Base-by-base conservation (phyloP, 768 basidiomycete genomes). In the Saitozyma podzolica region DNA sequence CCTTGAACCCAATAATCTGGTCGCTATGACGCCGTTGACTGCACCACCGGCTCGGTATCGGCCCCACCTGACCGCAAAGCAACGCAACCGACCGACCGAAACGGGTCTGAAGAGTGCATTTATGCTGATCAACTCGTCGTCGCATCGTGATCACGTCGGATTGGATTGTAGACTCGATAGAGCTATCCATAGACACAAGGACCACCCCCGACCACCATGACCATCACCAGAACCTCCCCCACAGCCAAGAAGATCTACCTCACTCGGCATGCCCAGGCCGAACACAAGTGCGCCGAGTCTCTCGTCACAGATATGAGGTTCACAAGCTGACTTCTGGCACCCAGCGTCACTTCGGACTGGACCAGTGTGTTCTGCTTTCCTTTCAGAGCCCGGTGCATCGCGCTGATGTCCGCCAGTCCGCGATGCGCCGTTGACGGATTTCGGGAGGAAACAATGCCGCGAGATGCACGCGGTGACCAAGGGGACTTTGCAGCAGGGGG, bases 381-480 rank as follows among this genome's bases (percentile, higher is more conserved):
- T 29, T 5, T 2, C 29, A 2, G 29, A 2, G 13, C 60, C 43
- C 45, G 56, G 1, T 3, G n/a, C 45, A 47, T 47, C 13, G 45
- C 43, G 16, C 50, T 50, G 37, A 50, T 59, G 43, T 5, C 52
- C 20, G 39, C 3, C 39, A 68, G 72, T 80, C 52, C 68, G 50
- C 42, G 80, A 80, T 50, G 78, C 80, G 0, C 70, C 69, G 1
- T 56, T 80, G 1, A 80, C 80, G 2, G 48, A 64, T 5, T 66
- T 78, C 41, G 80, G 80, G 3, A 50, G 66, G 10, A 40, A 74
- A 17, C 80, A 80, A 62, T 64, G 67, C 8, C 45, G 53, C 9
- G 57, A 68, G 17, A 52, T 80, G 48, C 50, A 77, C 53, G 50
- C 75, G 39, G 56, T 70, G n/a, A 76, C 77, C 8, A 63, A 76